Evolutionary conservation across 257 asterid species (phyloP).

Genomic region (Fraxinus anomala): DNA sequence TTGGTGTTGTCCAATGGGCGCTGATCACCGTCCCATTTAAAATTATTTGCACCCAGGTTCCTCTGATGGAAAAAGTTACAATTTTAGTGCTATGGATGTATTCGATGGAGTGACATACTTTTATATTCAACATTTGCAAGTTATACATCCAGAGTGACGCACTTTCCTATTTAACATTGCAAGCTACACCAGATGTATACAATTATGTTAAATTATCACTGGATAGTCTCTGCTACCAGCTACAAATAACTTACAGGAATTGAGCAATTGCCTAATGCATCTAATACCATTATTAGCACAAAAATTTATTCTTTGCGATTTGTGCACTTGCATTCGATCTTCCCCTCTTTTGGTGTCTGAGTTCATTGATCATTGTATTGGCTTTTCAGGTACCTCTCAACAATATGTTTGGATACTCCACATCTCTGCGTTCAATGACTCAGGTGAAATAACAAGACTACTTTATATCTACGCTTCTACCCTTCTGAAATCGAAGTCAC

Average conservation of each 20-base stretch:
- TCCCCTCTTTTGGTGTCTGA: not conserved
- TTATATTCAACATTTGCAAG: too few relatives aligned
- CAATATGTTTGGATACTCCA: constrained; percentile 98
- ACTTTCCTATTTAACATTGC: not conserved
- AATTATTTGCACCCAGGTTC: too few relatives aligned
- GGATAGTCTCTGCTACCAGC: not conserved
- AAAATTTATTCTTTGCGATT: not conserved
- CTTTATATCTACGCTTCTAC: not conserved
- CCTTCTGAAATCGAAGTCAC: not conserved
- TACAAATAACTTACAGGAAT: not conserved
- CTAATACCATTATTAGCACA: not conserved
- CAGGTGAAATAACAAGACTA: constrained; percentile 53
- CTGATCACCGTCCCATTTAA: too few relatives aligned
- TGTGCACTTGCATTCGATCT: not conserved
- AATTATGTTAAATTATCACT: not conserved
- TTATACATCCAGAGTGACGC: too few relatives aligned
- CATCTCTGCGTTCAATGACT: constrained; percentile 97
- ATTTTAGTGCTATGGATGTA: too few relatives aligned
- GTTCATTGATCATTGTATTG: not conserved
- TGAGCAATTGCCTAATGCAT: not conserved
- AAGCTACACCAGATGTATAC: not conserved
- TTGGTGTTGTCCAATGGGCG: too few relatives aligned
- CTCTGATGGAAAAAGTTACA: not conserved
- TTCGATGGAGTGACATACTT: not conserved
- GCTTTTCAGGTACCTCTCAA: constrained; percentile 92